A percentile compares a stretch with the other conserved stretches of the same genome.
These are phyloP conservation scores for Calonectria pseudoreteaudii DNA, from an alignment of 2,329 filamentous ascomycete genomes.

Conservation along the genomic window DNA sequence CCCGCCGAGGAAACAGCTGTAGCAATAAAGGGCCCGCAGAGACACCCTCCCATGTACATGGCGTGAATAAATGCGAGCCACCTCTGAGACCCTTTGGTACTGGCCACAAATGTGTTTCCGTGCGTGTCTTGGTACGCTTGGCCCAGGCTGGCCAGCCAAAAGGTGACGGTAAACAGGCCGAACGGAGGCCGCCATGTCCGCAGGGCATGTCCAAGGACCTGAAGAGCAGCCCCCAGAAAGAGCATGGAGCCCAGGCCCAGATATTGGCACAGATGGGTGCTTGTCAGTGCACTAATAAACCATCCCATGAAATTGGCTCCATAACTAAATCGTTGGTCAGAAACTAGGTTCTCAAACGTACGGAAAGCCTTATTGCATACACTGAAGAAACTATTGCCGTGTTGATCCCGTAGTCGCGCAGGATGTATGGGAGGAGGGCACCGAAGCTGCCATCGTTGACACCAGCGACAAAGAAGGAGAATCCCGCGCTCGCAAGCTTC, in stretches of 20 bases:
- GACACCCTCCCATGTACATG: conserved; percentile 68
- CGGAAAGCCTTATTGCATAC: conserved; percentile 46
- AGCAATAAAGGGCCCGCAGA: conserved; percentile 67
- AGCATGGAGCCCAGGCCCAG: conserved; percentile 69
- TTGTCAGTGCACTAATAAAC: conserved; percentile 68
- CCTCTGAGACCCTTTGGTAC: conserved; percentile 63
- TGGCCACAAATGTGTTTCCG: conserved; percentile 70
- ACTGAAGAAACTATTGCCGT: conserved; percentile 64
- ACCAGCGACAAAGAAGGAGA: conserved; percentile 75
- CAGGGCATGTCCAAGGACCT: conserved; percentile 65
- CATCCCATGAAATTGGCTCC: conserved; percentile 70
- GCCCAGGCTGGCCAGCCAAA: conserved; percentile 68
- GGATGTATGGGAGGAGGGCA: conserved; percentile 71
- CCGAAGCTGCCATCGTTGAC: conserved; percentile 75
- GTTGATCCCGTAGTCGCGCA: conserved; percentile 65
- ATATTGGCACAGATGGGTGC: conserved; percentile 63
- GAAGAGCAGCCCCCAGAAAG: conserved; percentile 64
- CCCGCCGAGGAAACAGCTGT: conserved; percentile 60
- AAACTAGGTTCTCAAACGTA: background rate
- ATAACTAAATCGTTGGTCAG: conserved; percentile 52
- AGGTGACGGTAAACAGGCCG: conserved; percentile 66
- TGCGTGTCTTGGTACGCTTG: conserved; percentile 74
- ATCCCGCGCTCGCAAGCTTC: conserved; percentile 66
- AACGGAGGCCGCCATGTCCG: conserved; percentile 70
- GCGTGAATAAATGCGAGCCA: conserved; percentile 75